Evolutionary conservation across 2,329 filamentous ascomycete species (phyloP).

Genomic region (Magnaporthiopsis incrustans): DNA sequence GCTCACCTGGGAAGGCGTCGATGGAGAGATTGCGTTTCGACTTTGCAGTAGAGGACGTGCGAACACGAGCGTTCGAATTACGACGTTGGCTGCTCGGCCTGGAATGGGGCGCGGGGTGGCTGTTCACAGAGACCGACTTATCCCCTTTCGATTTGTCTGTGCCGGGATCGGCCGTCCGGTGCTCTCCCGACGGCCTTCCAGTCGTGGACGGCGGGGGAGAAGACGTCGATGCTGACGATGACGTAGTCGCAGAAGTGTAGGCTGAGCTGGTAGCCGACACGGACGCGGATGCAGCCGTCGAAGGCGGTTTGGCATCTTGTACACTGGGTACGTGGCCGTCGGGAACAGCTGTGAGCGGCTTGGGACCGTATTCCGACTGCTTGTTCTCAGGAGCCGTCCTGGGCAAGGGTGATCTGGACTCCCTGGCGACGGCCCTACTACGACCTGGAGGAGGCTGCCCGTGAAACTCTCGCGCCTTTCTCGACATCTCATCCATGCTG

Average conservation of each 20-base stretch:
- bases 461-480: conserved; percentile 24
- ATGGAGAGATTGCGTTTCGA: conserved; percentile 25
- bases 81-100: conserved; percentile 14
- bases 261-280: not conserved
- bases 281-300: not conserved
- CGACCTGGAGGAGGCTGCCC: conserved; percentile 16
- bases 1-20: conserved; percentile 22
- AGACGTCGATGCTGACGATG: conserved; percentile 1
- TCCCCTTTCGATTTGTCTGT: not conserved
- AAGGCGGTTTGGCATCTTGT: not conserved
- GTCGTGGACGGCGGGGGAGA: not conserved
- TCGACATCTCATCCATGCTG: conserved; percentile 41
- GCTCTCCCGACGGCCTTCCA: not conserved
- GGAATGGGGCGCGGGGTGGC: not conserved
- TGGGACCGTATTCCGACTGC: not conserved
- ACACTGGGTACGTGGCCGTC: not conserved
- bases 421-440: not conserved
- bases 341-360: not conserved
- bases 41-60: conserved; percentile 20
- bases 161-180: not conserved
- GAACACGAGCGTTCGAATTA: conserved; percentile 26
- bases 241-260: not conserved
- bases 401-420: not conserved
- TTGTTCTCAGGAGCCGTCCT: not conserved
- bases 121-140: not conserved